Percentiles rank a stretch among this genome's conserved stretches.
Conservation (phyloP, 306 rosid species). For the Vigna unguiculata region DNA sequence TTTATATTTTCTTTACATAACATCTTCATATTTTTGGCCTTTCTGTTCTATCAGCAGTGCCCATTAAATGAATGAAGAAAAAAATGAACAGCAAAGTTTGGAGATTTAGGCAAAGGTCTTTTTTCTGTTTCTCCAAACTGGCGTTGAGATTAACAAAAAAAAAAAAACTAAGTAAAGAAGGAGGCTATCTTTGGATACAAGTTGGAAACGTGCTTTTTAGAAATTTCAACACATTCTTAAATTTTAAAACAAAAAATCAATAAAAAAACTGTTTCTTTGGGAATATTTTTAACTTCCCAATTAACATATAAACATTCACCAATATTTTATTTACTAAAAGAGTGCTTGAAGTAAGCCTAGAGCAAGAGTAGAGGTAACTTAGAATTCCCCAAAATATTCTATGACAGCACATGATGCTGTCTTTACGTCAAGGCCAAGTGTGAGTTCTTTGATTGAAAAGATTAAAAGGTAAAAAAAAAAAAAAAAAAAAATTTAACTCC, state of each 20-base stretch:
- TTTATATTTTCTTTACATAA: too few relatives aligned
- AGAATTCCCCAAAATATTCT: constrained; percentile 8
- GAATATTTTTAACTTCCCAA: too few relatives aligned
- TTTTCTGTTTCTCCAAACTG: neutral
- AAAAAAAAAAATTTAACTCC: neutral
- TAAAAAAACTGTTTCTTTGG: too few relatives aligned
- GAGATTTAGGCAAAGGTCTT: neutral
- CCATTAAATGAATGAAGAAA: neutral
- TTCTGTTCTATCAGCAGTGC: neutral
- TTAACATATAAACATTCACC: too few relatives aligned
- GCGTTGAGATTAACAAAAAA: neutral
- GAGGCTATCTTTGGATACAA: too few relatives aligned
- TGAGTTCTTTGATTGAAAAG: constrained; percentile 1
- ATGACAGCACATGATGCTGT: constrained; percentile 29
- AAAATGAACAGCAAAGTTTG: neutral
- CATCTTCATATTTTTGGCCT: too few relatives aligned
- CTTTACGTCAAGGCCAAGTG: constrained; percentile 29
- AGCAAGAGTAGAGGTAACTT: constrained; percentile 12
- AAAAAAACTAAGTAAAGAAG: neutral
- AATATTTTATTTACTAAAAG: neutral
- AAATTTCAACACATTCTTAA: too few relatives aligned
- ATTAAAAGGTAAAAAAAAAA: neutral
- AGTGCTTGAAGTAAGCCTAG: neutral
- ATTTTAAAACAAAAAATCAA: too few relatives aligned
- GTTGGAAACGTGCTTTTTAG: too few relatives aligned